A percentile compares a stretch with the other conserved stretches of the same genome.
These are phyloP conservation scores for Diplodia sapinea DNA, from an alignment of 2,329 filamentous ascomycete genomes.

Conservation along the genomic window DNA sequence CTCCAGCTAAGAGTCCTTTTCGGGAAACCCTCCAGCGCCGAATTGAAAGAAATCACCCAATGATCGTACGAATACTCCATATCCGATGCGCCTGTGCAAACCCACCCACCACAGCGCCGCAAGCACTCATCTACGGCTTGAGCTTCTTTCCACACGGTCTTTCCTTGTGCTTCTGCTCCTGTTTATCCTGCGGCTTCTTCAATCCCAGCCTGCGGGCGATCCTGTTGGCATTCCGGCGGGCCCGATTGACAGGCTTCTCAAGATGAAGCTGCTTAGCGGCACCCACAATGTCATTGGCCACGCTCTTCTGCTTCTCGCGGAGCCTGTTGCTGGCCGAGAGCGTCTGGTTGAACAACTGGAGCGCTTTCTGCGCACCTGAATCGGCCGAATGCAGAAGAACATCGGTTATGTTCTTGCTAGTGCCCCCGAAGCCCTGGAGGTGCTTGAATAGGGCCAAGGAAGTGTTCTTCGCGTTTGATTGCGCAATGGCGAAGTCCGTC, in stretches of 20 bases:
- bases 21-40: constrained; percentile 3
- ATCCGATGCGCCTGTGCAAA: constrained; percentile 28
- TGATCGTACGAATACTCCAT: constrained; percentile 16
- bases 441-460: constrained; percentile 35
- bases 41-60: constrained; percentile 5
- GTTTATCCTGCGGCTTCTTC: constrained; percentile 19
- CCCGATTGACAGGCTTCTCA: constrained; percentile 39
- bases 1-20: constrained; percentile 1
- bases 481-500: constrained; percentile 36
- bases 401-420: constrained; percentile 21
- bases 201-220: constrained; percentile 34
- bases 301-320: neutral
- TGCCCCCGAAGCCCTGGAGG: neutral
- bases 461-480: constrained; percentile 36
- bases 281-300: neutral
- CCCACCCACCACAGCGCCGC: neutral
- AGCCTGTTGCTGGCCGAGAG: neutral
- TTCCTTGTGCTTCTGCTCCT: neutral
- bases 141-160: constrained; percentile 10
- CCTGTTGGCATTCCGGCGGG: constrained; percentile 42
- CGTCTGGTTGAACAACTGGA: constrained; percentile 25
- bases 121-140: constrained; percentile 12
- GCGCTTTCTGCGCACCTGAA: constrained; percentile 5
- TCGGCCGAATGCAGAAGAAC: constrained; percentile 11
- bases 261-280: constrained; percentile 9